phyloP scores from a whole-genome alignment of 805 yeast genomes.

The Starmera dryadoides region DNA sequence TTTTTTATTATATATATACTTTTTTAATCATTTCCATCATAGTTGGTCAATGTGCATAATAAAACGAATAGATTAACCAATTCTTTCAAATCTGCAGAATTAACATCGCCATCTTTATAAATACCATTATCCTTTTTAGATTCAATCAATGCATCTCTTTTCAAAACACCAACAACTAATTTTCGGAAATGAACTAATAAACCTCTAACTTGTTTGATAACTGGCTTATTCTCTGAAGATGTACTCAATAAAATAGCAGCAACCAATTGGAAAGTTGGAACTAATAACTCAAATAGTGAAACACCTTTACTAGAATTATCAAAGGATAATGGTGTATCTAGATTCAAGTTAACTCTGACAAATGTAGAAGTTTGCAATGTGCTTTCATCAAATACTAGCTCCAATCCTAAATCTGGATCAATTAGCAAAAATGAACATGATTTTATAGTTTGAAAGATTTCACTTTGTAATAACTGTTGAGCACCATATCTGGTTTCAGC shows the following conservation, averaged over 20 bases:
- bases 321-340: constrained; percentile 44
- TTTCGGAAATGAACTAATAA: constrained; percentile 46
- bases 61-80: constrained; percentile 50
- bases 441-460: constrained; percentile 55
- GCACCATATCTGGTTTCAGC: constrained; percentile 79
- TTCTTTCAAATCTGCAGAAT: constrained; percentile 35
- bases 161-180: constrained; percentile 54
- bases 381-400: constrained; percentile 35
- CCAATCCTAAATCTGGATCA: constrained; percentile 78
- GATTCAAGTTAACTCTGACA: constrained; percentile 37
- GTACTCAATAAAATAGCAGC: constrained; percentile 61
- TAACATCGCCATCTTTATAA: constrained; percentile 21
- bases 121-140: constrained; percentile 19
- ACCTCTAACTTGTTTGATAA: constrained; percentile 43
- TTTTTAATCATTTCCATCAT: constrained; percentile 25
- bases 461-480: constrained; percentile 64
- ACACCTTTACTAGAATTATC: constrained; percentile 25
- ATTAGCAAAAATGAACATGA: constrained; percentile 48
- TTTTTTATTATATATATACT: neutral
- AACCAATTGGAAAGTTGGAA: constrained; percentile 69
- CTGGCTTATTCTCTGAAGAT: constrained; percentile 67
- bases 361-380: constrained; percentile 22
- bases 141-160: constrained; percentile 40
- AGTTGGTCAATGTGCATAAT: constrained; percentile 42
- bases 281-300: constrained; percentile 59